Conservation (phyloP, 2,329 filamentous ascomycete genomes). For the Penicillium digitatum region DNA sequence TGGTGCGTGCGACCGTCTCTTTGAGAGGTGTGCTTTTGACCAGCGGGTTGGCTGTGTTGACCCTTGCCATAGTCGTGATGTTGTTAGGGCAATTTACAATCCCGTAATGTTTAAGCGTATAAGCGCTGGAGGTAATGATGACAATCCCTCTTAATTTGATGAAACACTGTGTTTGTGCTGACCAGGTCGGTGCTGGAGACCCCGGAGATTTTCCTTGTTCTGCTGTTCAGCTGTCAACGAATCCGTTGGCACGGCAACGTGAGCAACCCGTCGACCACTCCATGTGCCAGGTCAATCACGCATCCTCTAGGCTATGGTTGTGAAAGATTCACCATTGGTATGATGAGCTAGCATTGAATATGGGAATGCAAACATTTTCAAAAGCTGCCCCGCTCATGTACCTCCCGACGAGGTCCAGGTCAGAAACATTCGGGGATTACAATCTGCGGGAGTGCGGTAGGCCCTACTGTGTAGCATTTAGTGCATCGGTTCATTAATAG, state of each 20-base stretch:
- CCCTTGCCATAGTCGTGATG: constrained; percentile 24
- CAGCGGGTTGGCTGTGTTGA: constrained; percentile 24
- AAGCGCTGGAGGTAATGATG: neutral
- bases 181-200: neutral
- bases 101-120: neutral
- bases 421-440: neutral
- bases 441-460: neutral
- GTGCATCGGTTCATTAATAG: neutral
- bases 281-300: neutral
- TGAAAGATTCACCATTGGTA: neutral
- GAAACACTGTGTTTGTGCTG: neutral
- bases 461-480: neutral
- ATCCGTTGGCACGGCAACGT: constrained; percentile 5
- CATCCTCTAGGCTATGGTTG: neutral
- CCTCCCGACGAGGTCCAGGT: neutral
- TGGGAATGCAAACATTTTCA: neutral
- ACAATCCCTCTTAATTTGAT: too few relatives aligned
- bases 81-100: neutral
- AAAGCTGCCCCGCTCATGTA: neutral
- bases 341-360: neutral
- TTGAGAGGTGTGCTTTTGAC: neutral
- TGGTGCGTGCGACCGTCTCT: neutral
- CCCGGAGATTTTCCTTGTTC: neutral
- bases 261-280: neutral
- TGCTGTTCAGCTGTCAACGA: constrained; percentile 3